phyloP scores from a whole-genome alignment of 192 early-diverging fungal species.

The Linnemannia zychae region DNA sequence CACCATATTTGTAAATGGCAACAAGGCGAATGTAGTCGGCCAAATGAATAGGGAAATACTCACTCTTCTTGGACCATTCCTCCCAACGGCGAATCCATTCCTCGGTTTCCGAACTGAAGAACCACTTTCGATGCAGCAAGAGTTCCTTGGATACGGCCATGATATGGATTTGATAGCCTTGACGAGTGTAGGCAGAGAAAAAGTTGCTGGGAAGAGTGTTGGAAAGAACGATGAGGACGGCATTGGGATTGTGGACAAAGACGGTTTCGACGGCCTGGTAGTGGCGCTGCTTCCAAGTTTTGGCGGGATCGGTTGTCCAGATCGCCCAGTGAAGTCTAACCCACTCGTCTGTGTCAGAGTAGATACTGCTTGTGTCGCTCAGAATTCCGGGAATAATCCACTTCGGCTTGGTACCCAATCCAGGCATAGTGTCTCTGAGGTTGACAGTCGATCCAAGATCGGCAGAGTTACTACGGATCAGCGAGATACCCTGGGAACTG shows the following conservation, averaged over 20 bases:
- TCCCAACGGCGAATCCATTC: conserved; percentile 68
- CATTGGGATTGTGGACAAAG: conserved; percentile 68
- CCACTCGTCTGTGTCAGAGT: conserved; percentile 69
- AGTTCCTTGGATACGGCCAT: conserved; percentile 66
- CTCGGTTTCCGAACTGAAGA: conserved; percentile 65
- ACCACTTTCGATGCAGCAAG: conserved; percentile 67
- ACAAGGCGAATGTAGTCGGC: conserved; percentile 68
- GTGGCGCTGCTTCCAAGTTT: conserved; percentile 65
- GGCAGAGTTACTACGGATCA: conserved; percentile 20
- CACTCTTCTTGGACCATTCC: conserved; percentile 60
- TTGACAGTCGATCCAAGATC: conserved; percentile 29
- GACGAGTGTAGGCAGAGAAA: conserved; percentile 62
- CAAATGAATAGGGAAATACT: conserved; percentile 66
- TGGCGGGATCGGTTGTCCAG: conserved; percentile 68
- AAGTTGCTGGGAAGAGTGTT: conserved; percentile 64
- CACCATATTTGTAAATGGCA: conserved; percentile 70
- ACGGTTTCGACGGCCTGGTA: conserved; percentile 69
- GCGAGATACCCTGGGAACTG: conserved; percentile 63
- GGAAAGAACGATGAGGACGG: conserved; percentile 66
- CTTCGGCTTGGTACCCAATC: conserved; percentile 54
- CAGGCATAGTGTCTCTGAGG: conserved; percentile 46
- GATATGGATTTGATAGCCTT: conserved; percentile 70
- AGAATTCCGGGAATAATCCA: conserved; percentile 69
- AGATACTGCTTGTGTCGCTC: conserved; percentile 63
- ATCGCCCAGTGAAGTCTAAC: conserved; percentile 69